phyloP scores from a whole-genome alignment of 257 asterid genomes.

The Capsicum chinense region DNA sequence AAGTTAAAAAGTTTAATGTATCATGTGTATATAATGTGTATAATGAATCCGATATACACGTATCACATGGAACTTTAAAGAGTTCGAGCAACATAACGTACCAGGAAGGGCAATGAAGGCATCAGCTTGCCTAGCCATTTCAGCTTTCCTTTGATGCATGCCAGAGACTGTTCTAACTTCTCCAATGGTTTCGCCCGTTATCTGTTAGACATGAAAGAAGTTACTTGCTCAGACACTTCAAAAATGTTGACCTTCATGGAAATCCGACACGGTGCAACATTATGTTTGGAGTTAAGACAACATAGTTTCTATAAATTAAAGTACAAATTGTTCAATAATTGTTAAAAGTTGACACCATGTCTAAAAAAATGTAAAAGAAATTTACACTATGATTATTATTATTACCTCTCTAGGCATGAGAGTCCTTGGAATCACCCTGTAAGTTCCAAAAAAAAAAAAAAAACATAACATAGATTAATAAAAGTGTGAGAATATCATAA shows the following conservation, averaged over 20 bases:
- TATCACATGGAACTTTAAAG: background rate
- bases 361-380: no score
- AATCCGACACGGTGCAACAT: background rate
- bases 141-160: slow-evolving; percentile 95
- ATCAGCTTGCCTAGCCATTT: slow-evolving; percentile 95
- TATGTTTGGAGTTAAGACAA: background rate
- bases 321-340: background rate
- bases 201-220: slow-evolving; percentile 35
- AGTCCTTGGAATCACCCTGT: slow-evolving; percentile 89
- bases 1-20: no score
- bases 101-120: slow-evolving; percentile 98
- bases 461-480: background rate
- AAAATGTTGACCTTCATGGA: no score
- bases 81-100: slow-evolving; percentile 26
- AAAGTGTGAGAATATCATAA: background rate
- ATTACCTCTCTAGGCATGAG: slow-evolving; percentile 90
- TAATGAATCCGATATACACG: background rate
- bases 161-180: slow-evolving; percentile 86
- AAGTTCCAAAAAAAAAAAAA: background rate
- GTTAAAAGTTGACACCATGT: no score
- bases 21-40: no score
- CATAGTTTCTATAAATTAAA: background rate
- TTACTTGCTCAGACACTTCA: no score
- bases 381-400: background rate
- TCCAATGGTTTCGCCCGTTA: slow-evolving; percentile 76